Evolutionary conservation across 306 rosid species (phyloP).

Genomic region (Quercus agrifolia): DNA sequence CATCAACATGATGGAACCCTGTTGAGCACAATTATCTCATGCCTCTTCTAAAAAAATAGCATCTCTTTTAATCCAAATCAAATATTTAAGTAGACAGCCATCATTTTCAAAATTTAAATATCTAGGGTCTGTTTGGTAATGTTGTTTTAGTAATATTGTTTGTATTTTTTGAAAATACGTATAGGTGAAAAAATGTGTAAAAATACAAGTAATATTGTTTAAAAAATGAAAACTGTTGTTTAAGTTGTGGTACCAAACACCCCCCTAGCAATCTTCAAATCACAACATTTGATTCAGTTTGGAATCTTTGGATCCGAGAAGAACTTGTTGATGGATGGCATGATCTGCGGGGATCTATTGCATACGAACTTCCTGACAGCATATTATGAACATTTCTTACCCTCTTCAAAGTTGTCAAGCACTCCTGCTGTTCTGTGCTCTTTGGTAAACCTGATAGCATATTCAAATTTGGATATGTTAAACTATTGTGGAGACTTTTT

Average conservation of each 20-base stretch:
- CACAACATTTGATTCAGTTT: conserved; percentile 24
- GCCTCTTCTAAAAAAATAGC: neutral
- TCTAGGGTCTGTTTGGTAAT: neutral
- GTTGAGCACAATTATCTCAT: neutral
- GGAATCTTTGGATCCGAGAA: conserved; percentile 62
- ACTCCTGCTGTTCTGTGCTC: conserved; percentile 69
- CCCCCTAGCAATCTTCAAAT: neutral
- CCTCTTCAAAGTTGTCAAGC: conserved; percentile 59
- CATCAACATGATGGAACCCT: neutral
- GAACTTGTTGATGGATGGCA: conserved; percentile 83
- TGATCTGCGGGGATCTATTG: conserved; percentile 51
- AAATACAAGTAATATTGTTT: no score
- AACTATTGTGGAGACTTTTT: neutral
- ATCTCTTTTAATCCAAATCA: neutral
- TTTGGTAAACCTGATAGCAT: no score
- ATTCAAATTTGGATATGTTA: neutral
- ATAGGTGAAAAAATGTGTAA: no score
- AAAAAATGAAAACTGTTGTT: no score
- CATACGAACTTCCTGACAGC: conserved; percentile 61
- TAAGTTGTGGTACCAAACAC: no score
- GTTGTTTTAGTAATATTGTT: no score
- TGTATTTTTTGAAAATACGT: no score
- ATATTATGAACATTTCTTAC: conserved; percentile 44
- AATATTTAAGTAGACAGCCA: conserved; percentile 5
- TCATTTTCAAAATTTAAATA: neutral